Conservation (phyloP, 768 basidiomycete genomes). For the Agaricus bisporus region DNA sequence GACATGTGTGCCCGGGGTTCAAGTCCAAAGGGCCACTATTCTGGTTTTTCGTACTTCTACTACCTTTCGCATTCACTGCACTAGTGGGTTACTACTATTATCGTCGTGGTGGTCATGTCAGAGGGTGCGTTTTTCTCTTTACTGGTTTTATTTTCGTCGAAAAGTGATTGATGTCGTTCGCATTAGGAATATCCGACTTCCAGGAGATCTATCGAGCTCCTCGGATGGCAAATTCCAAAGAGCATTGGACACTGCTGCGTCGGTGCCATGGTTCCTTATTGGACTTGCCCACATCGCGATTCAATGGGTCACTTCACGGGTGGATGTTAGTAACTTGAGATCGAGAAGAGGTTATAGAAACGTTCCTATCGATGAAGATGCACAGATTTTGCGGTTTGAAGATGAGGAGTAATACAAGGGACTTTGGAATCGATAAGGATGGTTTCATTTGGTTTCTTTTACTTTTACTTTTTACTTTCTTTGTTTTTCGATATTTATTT, state of each 20-base stretch:
- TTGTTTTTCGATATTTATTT: not conserved
- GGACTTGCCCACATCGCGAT: constrained; percentile 72
- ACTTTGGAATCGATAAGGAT: not conserved
- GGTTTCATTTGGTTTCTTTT: not conserved
- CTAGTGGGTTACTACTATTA: constrained; percentile 82
- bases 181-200: constrained; percentile 69
- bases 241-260: constrained; percentile 67
- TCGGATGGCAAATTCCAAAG: not conserved
- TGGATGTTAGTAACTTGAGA: constrained; percentile 38
- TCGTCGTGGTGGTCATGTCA: constrained; percentile 59
- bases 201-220: constrained; percentile 31
- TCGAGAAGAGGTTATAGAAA: constrained; percentile 66
- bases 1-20: constrained; percentile 81
- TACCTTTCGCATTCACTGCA: constrained; percentile 75
- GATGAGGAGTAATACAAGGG: constrained; percentile 50
- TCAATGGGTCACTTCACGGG: constrained; percentile 51
- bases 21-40: constrained; percentile 68
- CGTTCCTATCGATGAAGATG: constrained; percentile 82
- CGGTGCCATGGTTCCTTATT: constrained; percentile 85
- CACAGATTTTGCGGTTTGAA: constrained; percentile 79
- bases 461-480: not conserved
- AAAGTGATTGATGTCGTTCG: constrained; percentile 8
- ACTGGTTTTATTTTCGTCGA: constrained; percentile 8
- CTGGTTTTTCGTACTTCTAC: constrained; percentile 72
- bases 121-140: constrained; percentile 52